These are phyloP conservation scores for Lactarius pseudohatsudake DNA, from an alignment of 768 basidiomycete species.

Conservation along the genomic window DNA sequence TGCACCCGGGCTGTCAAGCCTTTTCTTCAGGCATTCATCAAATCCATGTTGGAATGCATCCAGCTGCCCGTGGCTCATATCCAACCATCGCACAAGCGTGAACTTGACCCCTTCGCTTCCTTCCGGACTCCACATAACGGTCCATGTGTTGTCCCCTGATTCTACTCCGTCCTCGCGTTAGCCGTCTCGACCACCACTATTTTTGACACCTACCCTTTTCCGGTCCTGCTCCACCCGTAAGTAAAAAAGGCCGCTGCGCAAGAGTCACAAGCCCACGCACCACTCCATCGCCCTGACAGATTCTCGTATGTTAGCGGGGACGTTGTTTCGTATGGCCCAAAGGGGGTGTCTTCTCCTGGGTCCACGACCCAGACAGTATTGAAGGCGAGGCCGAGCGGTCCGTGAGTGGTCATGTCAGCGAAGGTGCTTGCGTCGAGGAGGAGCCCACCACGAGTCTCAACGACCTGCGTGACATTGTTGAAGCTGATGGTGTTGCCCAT, in stretches of 20 bases:
- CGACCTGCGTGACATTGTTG: conserved; percentile 10
- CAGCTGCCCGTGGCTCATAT: conserved; percentile 11
- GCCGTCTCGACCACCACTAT: conserved; percentile 6
- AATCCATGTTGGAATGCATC: conserved; percentile 11
- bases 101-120: conserved; percentile 16
- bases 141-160: conserved; percentile 14
- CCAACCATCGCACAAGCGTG: conserved; percentile 4
- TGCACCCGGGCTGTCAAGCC: conserved; percentile 15
- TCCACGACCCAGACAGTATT: conserved; percentile 16
- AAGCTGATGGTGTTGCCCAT: conserved; percentile 21
- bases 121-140: conserved; percentile 19
- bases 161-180: conserved; percentile 10
- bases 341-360: conserved; percentile 5
- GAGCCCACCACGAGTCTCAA: conserved; percentile 16
- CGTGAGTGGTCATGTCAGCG: conserved; percentile 5
- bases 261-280: conserved; percentile 9
- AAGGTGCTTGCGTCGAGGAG: conserved; percentile 20
- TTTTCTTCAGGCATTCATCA: neutral
- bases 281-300: conserved; percentile 18
- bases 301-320: conserved; percentile 11
- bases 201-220: conserved; percentile 12
- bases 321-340: conserved; percentile 15
- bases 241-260: neutral
- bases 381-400: conserved; percentile 12
- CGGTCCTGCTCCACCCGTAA: conserved; percentile 18